Evolutionary conservation across 2,329 filamentous ascomycete species (phyloP).

Genomic region (Didymella pomorum): DNA sequence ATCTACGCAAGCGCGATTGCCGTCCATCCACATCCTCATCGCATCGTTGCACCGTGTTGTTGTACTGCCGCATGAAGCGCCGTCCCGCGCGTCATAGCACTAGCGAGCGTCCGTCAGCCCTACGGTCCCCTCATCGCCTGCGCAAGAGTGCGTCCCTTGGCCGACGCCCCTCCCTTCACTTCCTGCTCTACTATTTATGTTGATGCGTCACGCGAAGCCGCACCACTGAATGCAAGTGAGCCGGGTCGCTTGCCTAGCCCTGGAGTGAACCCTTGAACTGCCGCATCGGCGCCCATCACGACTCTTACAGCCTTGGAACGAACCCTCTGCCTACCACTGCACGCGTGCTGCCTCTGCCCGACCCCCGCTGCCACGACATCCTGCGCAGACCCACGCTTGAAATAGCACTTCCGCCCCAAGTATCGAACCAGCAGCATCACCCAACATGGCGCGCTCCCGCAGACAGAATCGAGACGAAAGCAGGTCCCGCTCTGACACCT

Average conservation of each 20-base stretch:
- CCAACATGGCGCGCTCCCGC: conserved; percentile 46
- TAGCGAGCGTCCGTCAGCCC: conserved; percentile 21
- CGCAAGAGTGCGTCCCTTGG: conserved; percentile 17
- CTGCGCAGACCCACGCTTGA: neutral
- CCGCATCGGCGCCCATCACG: neutral
- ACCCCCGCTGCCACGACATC: neutral
- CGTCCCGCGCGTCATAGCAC: conserved; percentile 24
- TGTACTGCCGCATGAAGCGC: conserved; percentile 15
- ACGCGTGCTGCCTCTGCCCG: neutral
- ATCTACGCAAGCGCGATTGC: conserved; percentile 8
- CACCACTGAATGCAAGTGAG: conserved; percentile 6
- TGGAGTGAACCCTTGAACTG: conserved; percentile 11
- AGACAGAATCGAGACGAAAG: conserved; percentile 43
- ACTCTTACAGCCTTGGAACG: conserved; percentile 3
- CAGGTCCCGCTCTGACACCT: conserved; percentile 57
- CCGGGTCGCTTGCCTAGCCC: conserved; percentile 3
- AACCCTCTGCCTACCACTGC: conserved; percentile 1
- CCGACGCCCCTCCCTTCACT: conserved; percentile 13
- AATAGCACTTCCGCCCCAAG: neutral
- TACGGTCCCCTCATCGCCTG: conserved; percentile 19
- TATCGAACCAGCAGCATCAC: conserved; percentile 3
- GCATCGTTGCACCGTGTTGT: neutral
- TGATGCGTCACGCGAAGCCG: conserved; percentile 1
- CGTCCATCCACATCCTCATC: neutral
- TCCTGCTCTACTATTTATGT: conserved; percentile 5